phyloP scores from a whole-genome alignment of 345 rosid species.

The Aquilaria sinensis region DNA sequence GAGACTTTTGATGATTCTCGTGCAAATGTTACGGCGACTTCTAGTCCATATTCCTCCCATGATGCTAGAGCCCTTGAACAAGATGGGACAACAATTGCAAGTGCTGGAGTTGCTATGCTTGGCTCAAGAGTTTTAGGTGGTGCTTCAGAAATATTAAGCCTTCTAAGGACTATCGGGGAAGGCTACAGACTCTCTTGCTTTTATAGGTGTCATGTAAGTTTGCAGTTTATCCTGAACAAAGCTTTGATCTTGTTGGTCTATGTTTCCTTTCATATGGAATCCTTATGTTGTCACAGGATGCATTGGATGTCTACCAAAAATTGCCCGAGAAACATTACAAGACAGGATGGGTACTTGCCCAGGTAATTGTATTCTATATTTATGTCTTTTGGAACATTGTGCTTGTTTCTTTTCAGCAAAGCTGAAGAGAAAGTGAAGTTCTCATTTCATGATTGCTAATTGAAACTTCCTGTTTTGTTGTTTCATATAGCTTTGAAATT shows the following conservation, averaged over 20 bases:
- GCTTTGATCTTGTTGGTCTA: constrained; percentile 15
- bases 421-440: not conserved
- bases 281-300: constrained; percentile 59
- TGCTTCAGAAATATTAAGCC: constrained; percentile 64
- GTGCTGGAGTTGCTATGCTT: constrained; percentile 38
- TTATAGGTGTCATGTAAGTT: constrained; percentile 78
- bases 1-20: constrained; percentile 75
- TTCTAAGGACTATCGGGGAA: constrained; percentile 82
- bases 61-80: constrained; percentile 55
- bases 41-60: constrained; percentile 40
- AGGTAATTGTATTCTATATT: constrained; percentile 37
- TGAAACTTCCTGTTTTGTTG: too few species aligned
- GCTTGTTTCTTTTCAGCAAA: not conserved
- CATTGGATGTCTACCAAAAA: constrained; percentile 64
- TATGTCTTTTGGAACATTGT: not conserved
- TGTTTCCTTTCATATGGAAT: constrained; percentile 19
- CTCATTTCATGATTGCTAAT: not conserved
- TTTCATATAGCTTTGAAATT: too few species aligned
- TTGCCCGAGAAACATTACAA: constrained; percentile 85
- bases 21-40: constrained; percentile 40
- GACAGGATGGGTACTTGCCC: constrained; percentile 97
- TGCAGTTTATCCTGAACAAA: constrained; percentile 4
- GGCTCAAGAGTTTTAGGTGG: constrained; percentile 54
- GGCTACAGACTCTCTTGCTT: constrained; percentile 85
- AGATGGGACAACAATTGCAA: constrained; percentile 45